These are phyloP conservation scores for Fabrea salina DNA, from an alignment of 169 alveolate species.

Conservation along the genomic window DNA sequence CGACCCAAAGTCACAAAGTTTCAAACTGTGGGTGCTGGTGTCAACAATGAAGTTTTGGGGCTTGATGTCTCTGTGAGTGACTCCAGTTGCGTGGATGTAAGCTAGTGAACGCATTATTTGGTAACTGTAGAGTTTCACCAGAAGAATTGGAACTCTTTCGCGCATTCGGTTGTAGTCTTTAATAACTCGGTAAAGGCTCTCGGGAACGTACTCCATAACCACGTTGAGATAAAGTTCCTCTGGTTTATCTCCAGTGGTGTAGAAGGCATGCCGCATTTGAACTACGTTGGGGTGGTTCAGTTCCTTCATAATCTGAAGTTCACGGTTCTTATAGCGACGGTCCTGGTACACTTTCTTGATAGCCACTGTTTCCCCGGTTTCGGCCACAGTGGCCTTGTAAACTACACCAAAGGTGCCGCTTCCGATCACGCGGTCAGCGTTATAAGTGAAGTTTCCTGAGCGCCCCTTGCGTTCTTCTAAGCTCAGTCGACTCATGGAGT, in stretches of 20 bases:
- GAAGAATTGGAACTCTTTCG: conserved; percentile 86
- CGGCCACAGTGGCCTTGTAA: conserved; percentile 90
- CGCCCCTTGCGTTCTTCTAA: not conserved
- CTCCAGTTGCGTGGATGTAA: conserved; percentile 92
- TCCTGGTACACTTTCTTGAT: conserved; percentile 96
- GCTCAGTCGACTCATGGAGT: not conserved
- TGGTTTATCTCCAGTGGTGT: conserved; percentile 79
- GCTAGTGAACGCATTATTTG: conserved; percentile 94
- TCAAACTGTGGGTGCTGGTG: conserved; percentile 88
- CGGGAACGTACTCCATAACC: conserved; percentile 97
- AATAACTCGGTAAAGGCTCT: conserved; percentile 91
- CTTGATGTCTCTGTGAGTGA: conserved; percentile 98
- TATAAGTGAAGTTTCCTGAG: conserved; percentile 48
- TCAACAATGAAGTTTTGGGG: conserved; percentile 98
- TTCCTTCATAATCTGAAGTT: conserved; percentile 91
- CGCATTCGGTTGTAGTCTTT: conserved; percentile 87
- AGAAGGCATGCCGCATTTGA: conserved; percentile 88
- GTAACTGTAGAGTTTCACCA: conserved; percentile 92
- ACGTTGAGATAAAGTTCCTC: conserved; percentile 87
- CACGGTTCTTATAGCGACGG: conserved; percentile 94
- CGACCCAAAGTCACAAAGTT: conserved; percentile 97
- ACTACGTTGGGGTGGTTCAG: conserved; percentile 93
- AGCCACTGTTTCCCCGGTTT: conserved; percentile 95
- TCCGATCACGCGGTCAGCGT: conserved; percentile 90
- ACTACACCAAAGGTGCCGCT: conserved; percentile 99